Evolutionary conservation across 768 basidiomycete species (phyloP), one percentile per base, ranked within the genome.

Genomic region (Pisolithus tinctorius): DNA sequence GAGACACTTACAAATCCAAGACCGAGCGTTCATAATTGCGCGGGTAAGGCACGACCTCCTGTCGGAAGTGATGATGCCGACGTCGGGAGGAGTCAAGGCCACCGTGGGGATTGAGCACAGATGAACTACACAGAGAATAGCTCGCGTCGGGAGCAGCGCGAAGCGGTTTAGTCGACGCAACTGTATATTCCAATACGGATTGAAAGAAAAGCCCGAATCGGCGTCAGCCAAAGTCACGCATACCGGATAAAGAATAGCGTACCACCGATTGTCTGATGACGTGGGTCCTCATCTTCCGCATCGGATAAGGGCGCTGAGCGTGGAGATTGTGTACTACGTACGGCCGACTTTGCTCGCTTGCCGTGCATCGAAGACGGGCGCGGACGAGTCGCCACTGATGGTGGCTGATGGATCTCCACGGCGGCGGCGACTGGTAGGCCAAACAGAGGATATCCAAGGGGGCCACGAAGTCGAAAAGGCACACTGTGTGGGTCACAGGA

Each of bases 21-120:
- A 81, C 78, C 30, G 78, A 74, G 16, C 76, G 67, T 51, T 81
- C 83, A 59, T 84, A 87, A 59, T 75, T 79, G 55, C 82, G 72
- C 7, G 86, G 85, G 62, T 86, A 88, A 11, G 86, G 85, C 4
- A 82, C 84, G 44, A 78, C 75, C 14, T 71, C 61, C 36, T 63
- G 61, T 5, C 63, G 55, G 58, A 71, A 80, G 13, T 78, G 71
- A 63, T 88, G 85, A 52, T 86, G 78, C 54, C 74, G 77, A 61
- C 77, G 76, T 29, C 59, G 62, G 38, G 62, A 63, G 31, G 31
- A 23, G 17, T 55, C 56, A 23, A 52, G 47, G 26, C 56, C 54
- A 13, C 56, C 54, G 40, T 57, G 56, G 2, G 50, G 50, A 31
- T 77, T 77, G 37, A 64, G 66, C 51, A 58, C 59, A 16, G 48